These are phyloP conservation scores for Pythium utonaiense DNA, from an alignment of 352 stramenopile species.

Conservation along the genomic window DNA sequence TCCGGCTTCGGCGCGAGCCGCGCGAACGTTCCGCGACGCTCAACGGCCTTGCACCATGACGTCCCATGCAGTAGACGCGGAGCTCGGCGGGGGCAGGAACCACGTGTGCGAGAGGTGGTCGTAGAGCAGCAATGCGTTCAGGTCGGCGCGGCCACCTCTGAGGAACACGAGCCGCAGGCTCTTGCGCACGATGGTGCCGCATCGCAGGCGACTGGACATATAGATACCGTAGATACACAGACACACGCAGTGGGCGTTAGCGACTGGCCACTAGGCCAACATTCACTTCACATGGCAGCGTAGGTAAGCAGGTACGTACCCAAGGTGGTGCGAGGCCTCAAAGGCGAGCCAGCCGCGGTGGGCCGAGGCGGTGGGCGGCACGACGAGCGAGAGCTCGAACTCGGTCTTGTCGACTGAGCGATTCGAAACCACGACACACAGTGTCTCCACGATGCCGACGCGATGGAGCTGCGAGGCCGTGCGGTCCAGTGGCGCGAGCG, in stretches of 20 bases:
- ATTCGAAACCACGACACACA: constrained; percentile 57
- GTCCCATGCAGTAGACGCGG: constrained; percentile 20
- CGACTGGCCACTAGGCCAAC: not conserved
- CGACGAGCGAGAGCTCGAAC: constrained; percentile 67
- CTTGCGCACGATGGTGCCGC: constrained; percentile 54
- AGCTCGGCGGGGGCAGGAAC: constrained; percentile 38
- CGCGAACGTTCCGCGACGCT: constrained; percentile 3
- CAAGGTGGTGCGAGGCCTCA: constrained; percentile 62
- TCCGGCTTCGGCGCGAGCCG: not conserved
- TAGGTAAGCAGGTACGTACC: constrained; percentile 31
- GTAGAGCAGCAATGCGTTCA: constrained; percentile 52
- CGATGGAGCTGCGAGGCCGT: not conserved
- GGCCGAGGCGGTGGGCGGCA: constrained; percentile 19
- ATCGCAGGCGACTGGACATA: constrained; percentile 26
- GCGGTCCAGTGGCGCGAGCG: constrained; percentile 30
- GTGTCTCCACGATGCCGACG: constrained; percentile 27
- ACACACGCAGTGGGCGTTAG: constrained; percentile 3
- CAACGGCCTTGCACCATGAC: constrained; percentile 24
- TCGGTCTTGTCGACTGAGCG: constrained; percentile 30
- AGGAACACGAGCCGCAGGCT: constrained; percentile 61
- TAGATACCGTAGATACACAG: not conserved
- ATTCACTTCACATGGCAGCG: not conserved
- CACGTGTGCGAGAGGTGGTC: constrained; percentile 58
- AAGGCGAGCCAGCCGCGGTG: constrained; percentile 42
- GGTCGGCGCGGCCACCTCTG: constrained; percentile 33